Evolutionary conservation across 2,329 filamentous ascomycete genomes (phyloP), one percentile per base, ranked within the genome.

Genomic region (Boeremia exigua): DNA sequence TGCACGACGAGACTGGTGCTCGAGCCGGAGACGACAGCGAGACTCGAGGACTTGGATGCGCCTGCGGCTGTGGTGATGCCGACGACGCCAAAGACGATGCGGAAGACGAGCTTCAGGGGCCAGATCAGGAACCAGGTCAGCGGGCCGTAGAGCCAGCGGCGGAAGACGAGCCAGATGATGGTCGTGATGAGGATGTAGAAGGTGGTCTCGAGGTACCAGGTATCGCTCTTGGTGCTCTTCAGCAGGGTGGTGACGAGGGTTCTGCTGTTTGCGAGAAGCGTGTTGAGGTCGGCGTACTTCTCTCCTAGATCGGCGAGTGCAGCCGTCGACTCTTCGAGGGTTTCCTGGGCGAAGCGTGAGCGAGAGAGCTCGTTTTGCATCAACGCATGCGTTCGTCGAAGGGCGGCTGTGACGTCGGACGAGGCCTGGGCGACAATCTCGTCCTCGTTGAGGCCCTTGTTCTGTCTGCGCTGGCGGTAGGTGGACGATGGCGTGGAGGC

Each of bases 151-250:
- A 99, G 71, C 36, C 94, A 81, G 39, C 95, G 82, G 27, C 95
- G 82, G 70, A 96, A 97, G 6, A 96, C 72, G 7, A 99, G 82
- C 95, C 95, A 99, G 28, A 80, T 82, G 37, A 93, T 86, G 1
- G 92, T 97, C 6, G 79, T 84, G 19, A 89, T 70, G 14, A 98
- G 83, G 65, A 97, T 82, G 72, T 93, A 96, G 63, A 98, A 87
- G 2, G 93, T 87, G 33, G 91, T 96, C 77, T 95, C 90, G 30
- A 99, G 84, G 73, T 99, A 99, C 95, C 95, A 99, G 2, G 93
- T 97, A 73, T 99, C 95, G 62, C 89, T 95, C 82, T 99, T 99
- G 72, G 96, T 92, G 61, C 91, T 95, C 58, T 86, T 86, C 42
- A 98, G 79, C 40, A 99, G 80, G 15, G 91, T 91, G 6, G 86